Conservation (phyloP, 352 stramenopile species). For the Phytophthora fragariaefolia region DNA sequence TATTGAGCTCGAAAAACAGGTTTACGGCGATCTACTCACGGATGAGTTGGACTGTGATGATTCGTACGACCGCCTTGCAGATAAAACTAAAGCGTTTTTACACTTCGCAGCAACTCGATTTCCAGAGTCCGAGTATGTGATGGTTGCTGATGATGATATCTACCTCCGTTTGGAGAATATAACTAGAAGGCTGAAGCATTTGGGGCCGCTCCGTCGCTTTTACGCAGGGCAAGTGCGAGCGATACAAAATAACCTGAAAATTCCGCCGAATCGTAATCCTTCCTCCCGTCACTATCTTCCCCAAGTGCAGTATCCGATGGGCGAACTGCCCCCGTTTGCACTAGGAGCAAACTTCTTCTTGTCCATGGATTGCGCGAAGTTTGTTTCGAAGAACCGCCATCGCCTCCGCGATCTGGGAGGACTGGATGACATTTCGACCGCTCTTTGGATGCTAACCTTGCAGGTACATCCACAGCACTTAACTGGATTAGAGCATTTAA, state of each 20-base stretch:
- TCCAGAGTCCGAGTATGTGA: slow-evolving; percentile 33
- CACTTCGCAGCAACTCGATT: slow-evolving; percentile 28
- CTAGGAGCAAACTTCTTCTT: slow-evolving; percentile 59
- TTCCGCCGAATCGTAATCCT: slow-evolving; percentile 36
- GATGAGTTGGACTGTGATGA: slow-evolving; percentile 56
- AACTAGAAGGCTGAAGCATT: slow-evolving; percentile 10
- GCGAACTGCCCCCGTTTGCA: slow-evolving; percentile 44
- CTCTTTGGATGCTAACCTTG: slow-evolving; percentile 48
- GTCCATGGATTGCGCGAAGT: slow-evolving; percentile 46
- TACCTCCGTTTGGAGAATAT: slow-evolving; percentile 45
- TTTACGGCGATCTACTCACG: slow-evolving; percentile 46
- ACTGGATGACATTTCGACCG: slow-evolving; percentile 49
- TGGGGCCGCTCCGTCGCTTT: neutral
- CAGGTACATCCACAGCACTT: slow-evolving; percentile 21
- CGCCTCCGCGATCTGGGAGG: slow-evolving; percentile 29
- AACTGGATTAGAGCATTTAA: slow-evolving; percentile 38
- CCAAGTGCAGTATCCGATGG: slow-evolving; percentile 39
- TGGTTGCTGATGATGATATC: slow-evolving; percentile 74
- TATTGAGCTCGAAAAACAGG: slow-evolving; percentile 11
- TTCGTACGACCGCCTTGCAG: slow-evolving; percentile 46
- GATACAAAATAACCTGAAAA: neutral
- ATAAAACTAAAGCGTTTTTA: slow-evolving; percentile 61
- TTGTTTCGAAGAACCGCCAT: slow-evolving; percentile 42
- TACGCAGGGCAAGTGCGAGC: slow-evolving; percentile 9
- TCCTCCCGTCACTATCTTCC: slow-evolving; percentile 45